phyloP scores from a whole-genome alignment of 2,329 filamentous ascomycete species.

The Blastomyces parvus region DNA sequence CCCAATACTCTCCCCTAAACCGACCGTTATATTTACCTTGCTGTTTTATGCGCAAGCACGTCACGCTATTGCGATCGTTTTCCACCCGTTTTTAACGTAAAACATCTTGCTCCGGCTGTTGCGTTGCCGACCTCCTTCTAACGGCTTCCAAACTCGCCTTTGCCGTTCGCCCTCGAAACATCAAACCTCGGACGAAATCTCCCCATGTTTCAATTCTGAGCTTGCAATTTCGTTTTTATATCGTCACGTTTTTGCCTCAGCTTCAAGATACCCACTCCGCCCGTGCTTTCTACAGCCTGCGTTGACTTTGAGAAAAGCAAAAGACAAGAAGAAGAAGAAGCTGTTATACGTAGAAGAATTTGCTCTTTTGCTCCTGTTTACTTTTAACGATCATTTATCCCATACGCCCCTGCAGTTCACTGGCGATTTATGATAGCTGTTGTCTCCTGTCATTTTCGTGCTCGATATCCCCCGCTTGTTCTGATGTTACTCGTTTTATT shows the following conservation, averaged over 20 bases:
- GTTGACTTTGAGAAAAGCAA: not conserved
- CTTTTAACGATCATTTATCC: not conserved
- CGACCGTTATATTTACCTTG: not conserved
- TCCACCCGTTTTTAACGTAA: not conserved
- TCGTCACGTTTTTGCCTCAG: not conserved
- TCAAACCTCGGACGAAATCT: not conserved
- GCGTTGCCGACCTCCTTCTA: not conserved
- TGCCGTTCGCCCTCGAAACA: not conserved
- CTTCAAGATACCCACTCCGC: not conserved
- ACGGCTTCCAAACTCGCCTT: not conserved
- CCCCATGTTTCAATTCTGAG: not conserved
- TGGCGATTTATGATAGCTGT: constrained; percentile 5
- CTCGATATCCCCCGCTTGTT: constrained; percentile 18
- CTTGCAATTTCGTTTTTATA: not conserved
- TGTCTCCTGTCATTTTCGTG: constrained; percentile 5
- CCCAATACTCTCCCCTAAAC: not conserved
- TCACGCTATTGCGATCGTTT: not conserved
- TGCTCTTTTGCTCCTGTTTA: not conserved
- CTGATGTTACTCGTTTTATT: constrained; percentile 15
- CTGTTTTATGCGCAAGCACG: not conserved
- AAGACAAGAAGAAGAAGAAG: not conserved
- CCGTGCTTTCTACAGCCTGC: not conserved
- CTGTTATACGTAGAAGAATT: constrained; percentile 1
- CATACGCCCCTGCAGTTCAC: not conserved
- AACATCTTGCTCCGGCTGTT: not conserved